Evolutionary conservation across 78 protist species (phyloP), one percentile per base, ranked within the genome.

Genomic region (Chrysochromulina parva): DNA sequence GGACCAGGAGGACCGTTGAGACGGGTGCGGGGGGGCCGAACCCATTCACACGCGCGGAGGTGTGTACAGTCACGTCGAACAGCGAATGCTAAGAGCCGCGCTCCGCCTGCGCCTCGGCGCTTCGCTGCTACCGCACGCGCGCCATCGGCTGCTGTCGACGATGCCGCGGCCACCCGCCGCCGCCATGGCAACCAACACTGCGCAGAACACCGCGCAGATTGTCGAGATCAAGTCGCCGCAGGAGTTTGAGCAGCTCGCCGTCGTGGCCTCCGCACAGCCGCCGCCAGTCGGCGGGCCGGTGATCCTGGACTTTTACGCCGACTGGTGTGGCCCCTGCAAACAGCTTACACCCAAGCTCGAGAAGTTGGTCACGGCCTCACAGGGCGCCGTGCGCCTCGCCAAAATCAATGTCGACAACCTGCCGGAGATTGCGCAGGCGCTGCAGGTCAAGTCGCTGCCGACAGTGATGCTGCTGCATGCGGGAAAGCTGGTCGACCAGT

Each of bases 221-320:
- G 82, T 74, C 26, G 82, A 74, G n/a, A 13, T 74, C 26, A 2
- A 7, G 1, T 16, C 28, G 19, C 22, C 82, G 28, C 24, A 2
- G 11, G 82, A 74, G 57, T 74, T 74, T 48, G 82, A 74, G 2
- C 7, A 1, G 13, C 82, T 74, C 26, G 54, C 3, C 24, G 10
- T 28, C 19, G 55, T 3, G 13, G 82, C 82, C 24, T 74, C 82
- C 13, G 20, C 53, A 13, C 3, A 3, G 57, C 57, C 82, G 20
- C 62, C 86, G 60, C 86, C 86, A 28, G 86, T 78, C 60, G 86
- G 86, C 62, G 86, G 86, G 6, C 58, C 86, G 19, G 86, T 78
- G 53, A 16, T 78, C 22, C 47, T 78, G 48, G 86, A 78, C 62
- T 3, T 53, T 16, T 53, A 78, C 60, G 86, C 86, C 62, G 86